Evolutionary conservation across 305 asterid genomes (phyloP).

Genomic region (Fraxinus platypoda): DNA sequence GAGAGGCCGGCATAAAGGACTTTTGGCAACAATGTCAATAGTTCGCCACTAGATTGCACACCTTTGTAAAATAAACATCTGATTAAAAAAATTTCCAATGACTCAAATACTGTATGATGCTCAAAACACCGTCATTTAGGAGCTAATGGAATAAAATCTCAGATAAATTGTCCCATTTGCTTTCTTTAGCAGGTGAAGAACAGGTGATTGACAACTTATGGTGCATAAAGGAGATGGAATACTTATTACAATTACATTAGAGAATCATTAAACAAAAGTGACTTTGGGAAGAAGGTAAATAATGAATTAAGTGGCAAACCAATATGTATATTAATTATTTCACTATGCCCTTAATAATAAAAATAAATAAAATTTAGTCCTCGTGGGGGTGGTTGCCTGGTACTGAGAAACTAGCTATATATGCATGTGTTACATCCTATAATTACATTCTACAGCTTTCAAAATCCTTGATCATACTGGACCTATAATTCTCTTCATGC

Average conservation of each 20-base stretch:
- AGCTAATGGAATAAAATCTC: background rate
- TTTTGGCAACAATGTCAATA: background rate
- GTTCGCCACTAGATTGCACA: background rate
- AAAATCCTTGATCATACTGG: background rate
- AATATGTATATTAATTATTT: background rate
- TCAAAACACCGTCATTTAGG: background rate
- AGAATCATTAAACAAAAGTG: background rate
- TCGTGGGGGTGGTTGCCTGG: background rate
- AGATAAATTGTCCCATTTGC: background rate
- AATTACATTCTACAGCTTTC: background rate
- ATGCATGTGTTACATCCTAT: background rate
- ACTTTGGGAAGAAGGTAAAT: background rate
- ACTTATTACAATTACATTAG: background rate
- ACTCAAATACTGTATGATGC: background rate
- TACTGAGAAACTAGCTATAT: background rate
- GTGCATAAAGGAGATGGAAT: background rate
- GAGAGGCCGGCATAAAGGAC: background rate
- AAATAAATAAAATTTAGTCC: background rate
- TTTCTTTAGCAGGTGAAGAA: background rate
- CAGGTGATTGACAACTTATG: background rate
- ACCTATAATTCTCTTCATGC: constrained; percentile 10
- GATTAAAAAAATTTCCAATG: background rate
- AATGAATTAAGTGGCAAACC: background rate
- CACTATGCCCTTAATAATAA: background rate
- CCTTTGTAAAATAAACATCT: background rate